Base-by-base conservation (phyloP, 306 rosid genomes). In the Sophora flavescens region DNA sequence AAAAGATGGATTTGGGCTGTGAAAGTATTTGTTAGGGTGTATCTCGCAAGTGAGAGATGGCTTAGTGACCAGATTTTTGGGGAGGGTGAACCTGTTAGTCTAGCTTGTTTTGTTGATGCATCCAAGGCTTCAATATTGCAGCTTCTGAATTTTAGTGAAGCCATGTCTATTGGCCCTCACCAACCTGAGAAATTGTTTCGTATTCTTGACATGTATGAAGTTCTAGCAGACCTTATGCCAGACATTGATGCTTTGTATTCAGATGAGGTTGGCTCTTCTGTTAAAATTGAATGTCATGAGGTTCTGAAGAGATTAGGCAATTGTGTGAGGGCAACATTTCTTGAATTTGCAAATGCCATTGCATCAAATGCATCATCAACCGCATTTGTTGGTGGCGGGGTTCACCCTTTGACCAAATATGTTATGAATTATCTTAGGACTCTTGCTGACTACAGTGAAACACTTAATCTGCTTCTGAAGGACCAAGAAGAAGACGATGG, bases 161-260 rank as follows among this genome's bases (percentile, higher is more conserved):
- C 98, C 74, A 91, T 94, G 94, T 85, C 96, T 22, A 85, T 94
- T 30, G 97, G 97, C 39, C 96, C 98, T 50, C 98, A 91, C 73
- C 85, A 89, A 18, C 98, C 98, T 0, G 96, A 94, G 76, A 94
- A 94, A 68, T 48, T 94, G 88, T 67, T 81, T 68, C 87, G 97
- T 4, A 80, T 94, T 78, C 93, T 94, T 18, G 93, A 91, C 89
- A 94, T 94, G 97, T 91, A 94, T 70, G 98, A 94, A 87, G 96
- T 90, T 71, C 82, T 94, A 1, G 81, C 78, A 2, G 97, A 86
- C 70, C 90, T 91, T 74, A 84, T 90, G 72, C 92, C 88, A 0
- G 97, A 91, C 59, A 75, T 94, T 4, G 89, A 91, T 80, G 65
- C 82, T 45, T 74, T 91, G 53, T 94, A 91, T 75, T 26, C 84